Evolutionary conservation across 139 green algal species (phyloP).

Genomic region (Chlamydomonas sphaeroides): DNA sequence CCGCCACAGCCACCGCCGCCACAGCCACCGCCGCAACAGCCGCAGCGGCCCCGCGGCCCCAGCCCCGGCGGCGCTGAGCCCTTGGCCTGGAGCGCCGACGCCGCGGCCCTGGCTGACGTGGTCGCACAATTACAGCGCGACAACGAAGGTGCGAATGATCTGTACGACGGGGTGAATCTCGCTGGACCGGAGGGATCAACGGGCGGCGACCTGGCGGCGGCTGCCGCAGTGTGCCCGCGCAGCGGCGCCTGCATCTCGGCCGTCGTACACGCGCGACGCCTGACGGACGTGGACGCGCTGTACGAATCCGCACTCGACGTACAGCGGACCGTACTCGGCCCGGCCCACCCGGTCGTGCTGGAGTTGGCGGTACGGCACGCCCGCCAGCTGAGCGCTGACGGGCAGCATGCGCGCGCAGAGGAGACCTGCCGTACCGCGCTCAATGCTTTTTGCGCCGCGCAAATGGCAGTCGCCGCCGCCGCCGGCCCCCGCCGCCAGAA

Average conservation of each 20-base stretch:
- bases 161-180: slow-evolving; percentile 18
- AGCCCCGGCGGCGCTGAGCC: background rate
- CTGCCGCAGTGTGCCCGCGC: background rate
- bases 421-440: background rate
- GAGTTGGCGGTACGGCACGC: slow-evolving; percentile 11
- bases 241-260: slow-evolving; percentile 19
- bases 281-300: background rate
- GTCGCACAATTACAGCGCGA: background rate
- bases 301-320: background rate
- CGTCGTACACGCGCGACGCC: slow-evolving; percentile 1
- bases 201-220: too few relatives aligned
- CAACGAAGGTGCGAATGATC: slow-evolving; percentile 3
- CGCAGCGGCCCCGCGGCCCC: too few relatives aligned
- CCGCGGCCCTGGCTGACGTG: slow-evolving; percentile 14
- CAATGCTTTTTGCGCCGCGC: background rate
- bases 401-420: background rate
- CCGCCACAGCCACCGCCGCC: background rate
- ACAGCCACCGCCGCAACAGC: too few relatives aligned
- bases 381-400: background rate
- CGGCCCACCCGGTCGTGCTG: background rate
- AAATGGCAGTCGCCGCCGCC: background rate
- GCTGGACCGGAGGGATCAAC: background rate
- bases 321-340: background rate
- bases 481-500: background rate
- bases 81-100: background rate